Evolutionary conservation across 192 early-diverging fungal species (phyloP), one percentile per base, ranked within the genome.

Genomic region (Coemansia sp.): DNA sequence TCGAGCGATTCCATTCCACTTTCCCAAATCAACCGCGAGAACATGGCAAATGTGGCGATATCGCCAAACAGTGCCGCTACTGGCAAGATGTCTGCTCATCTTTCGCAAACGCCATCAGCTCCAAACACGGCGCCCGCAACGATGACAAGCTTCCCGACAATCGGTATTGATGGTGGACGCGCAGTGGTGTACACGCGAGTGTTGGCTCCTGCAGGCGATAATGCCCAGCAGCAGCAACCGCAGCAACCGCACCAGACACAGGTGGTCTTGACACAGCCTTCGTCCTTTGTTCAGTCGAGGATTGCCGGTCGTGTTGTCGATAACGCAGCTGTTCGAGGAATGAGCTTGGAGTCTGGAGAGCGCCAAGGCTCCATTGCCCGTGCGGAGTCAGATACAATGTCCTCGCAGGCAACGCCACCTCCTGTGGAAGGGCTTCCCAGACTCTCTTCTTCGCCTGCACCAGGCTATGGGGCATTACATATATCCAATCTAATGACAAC

Each of bases 371-470:
- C 22, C 15, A 21, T 49, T 8, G 61, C 4, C 2, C 76, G 71
- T 5, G 76, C 40, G n/a, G 71, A 69, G 15, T 73, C 71, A 0
- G 73, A 68, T 49, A 72, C 78, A 0, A 54, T 68, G 47, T 62
- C 72, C 22, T 66, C 73, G 7, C 78, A 80, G 66, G 72, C 78
- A 21, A 80, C 78, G 41, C 78, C 78, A 62, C 73, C 78, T 36
- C 78, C 78, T 11, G 73, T 80, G 16, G 72, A 72, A 36, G 78
- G 78, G 1, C 69, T 80, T n/a, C 78, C 72, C 8, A 63, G 72
- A 19, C 68, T 75, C 41, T 75, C 78, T 18, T 71, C 77, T 22
- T 80, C 77, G 32, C 71, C 76, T 9, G 65, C 62, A 1, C 63
- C 71, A 0, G 32, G 41, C 13, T 58, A 47, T 36, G 62, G 68